Evolutionary conservation across 805 yeast genomes (phyloP), one percentile per base, ranked within the genome.

Genomic region (Clavispora fructus): DNA sequence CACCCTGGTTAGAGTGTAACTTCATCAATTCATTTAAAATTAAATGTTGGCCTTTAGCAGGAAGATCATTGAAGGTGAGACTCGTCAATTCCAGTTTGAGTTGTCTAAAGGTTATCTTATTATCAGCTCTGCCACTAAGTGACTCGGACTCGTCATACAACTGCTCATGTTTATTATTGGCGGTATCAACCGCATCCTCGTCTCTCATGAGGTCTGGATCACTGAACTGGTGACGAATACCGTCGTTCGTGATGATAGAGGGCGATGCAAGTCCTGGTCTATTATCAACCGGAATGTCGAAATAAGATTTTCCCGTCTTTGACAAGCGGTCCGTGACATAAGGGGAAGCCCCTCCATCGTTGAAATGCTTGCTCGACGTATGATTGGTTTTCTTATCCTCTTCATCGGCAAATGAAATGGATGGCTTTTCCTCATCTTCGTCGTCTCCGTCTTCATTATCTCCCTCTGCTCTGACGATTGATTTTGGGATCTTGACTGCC

Each of bases 41-140:
- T 43, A 92, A 63, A 61, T 91, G 96, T 63, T 92, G 99, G 0
- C 95, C 94, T 54, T 81, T 80, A 8, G 96, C 94, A 0, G 97
- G 96, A n/a, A 92, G 65, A 50, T 87, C 94, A 61, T 89, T 86
- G 65, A 91, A 91, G 1, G 86, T 77, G 33, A 72, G 56, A 19
- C 54, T 58, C 26, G 59, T 61, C 35, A 72, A 56, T 49, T 71
- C 77, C 39, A 63, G 62, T 50, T 66, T 68, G 41, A 72, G 54
- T 45, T 71, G 67, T 47, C 62, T 68, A 35, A 56, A 61, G 1
- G 71, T 68, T 8, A 69, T 39, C 35, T 44, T 43, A 26, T 30
- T 35, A 13, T 41, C 47, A 14, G 48, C n/a, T n/a, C 32, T 11
- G 3, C 41, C 41, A 7, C 10, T 16, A 6, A 27, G 13, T 12